Conservation (phyloP, 2,329 filamentous ascomycete genomes). For the Trichoderma arundinaceum region DNA sequence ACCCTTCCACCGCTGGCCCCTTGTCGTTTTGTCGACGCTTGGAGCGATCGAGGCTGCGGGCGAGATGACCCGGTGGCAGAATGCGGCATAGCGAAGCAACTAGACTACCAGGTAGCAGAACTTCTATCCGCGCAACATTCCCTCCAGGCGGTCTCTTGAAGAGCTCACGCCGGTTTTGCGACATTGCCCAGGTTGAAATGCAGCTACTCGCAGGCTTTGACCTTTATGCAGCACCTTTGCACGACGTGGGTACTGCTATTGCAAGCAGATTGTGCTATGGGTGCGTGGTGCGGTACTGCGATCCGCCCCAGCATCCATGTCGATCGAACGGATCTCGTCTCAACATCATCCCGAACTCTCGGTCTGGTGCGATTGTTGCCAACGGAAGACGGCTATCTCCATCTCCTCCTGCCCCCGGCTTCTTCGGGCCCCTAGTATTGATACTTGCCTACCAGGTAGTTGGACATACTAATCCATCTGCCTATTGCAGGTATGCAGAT, state of each 20-base stretch:
- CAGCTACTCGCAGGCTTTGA: no score
- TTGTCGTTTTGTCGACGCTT: not conserved
- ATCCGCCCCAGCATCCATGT: not conserved
- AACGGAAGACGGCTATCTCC: no score
- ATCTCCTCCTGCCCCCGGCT: no score
- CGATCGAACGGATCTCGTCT: not conserved
- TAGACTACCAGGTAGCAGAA: slow-evolving; percentile 4
- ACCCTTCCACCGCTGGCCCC: not conserved
- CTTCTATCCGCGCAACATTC: not conserved
- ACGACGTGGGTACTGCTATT: no score
- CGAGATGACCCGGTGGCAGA: not conserved
- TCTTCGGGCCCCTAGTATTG: no score
- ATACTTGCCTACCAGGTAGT: no score
- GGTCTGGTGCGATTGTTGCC: no score
- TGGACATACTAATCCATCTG: not conserved
- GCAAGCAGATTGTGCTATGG: not conserved
- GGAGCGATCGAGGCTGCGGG: slow-evolving; percentile 28
- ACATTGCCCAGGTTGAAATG: no score
- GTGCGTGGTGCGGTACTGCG: not conserved
- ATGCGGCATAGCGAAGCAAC: not conserved
- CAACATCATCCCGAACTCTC: slow-evolving; percentile 2
- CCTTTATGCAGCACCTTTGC: no score
- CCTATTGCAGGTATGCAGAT: no score
- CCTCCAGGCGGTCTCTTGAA: no score
- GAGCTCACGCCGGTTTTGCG: no score